Evolutionary conservation across 129 eudicot species (phyloP).

Genomic region (Dittrichia graveolens): DNA sequence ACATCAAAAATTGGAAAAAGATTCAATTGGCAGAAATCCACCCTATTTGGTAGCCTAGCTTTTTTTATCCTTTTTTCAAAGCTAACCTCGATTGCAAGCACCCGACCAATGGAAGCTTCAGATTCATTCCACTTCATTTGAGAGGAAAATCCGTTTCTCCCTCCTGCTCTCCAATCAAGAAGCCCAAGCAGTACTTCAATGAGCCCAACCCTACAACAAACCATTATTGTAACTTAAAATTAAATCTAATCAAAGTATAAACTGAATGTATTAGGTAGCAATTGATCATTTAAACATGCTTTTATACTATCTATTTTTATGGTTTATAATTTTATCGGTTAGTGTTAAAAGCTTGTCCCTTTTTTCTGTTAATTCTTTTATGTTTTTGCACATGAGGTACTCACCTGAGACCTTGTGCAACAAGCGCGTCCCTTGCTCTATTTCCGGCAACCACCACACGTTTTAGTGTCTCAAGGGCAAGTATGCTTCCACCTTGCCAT

Average conservation of each 20-base stretch:
- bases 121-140: slow-evolving; percentile 99
- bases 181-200: slow-evolving; percentile 97
- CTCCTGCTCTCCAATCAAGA: slow-evolving; percentile 99
- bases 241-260: slow-evolving; percentile 1
- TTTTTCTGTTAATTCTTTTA: neutral
- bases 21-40: neutral
- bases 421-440: slow-evolving; percentile 97
- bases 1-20: neutral
- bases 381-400: slow-evolving; percentile 21
- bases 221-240: slow-evolving; percentile 3
- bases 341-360: too few relatives aligned
- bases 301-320: neutral
- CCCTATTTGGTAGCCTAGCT: neutral
- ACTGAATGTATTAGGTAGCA: slow-evolving; percentile 1
- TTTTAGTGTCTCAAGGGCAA: slow-evolving; percentile 94
- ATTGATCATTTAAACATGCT: slow-evolving; percentile 15
- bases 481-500: slow-evolving; percentile 99
- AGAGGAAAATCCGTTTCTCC: slow-evolving; percentile 75
- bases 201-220: slow-evolving; percentile 84
- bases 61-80: neutral
- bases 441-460: slow-evolving; percentile 98
- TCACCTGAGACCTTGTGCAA: slow-evolving; percentile 97
- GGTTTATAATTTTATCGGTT: neutral
- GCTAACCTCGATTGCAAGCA: slow-evolving; percentile 91
- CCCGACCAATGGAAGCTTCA: slow-evolving; percentile 97